A percentile compares a stretch with the other conserved stretches of the same genome.
phyloP scores from a whole-genome alignment of 2,329 filamentous ascomycete genomes.

The Sclerotinia subarctica region DNA sequence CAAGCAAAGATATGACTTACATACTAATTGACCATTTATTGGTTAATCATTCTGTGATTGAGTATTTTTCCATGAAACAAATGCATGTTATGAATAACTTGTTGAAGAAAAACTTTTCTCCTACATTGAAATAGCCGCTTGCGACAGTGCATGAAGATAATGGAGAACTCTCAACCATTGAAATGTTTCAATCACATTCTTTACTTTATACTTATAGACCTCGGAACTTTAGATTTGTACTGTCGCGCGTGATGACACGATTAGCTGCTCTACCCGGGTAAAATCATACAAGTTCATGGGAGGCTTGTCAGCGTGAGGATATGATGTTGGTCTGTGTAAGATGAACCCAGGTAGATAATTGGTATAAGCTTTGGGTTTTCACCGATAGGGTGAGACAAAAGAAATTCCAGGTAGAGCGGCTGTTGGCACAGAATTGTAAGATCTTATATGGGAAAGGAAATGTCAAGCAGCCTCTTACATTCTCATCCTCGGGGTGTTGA shows the following conservation, averaged over 20 bases:
- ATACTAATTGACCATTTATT: neutral
- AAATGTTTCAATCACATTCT: conserved; percentile 10
- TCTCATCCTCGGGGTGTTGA: neutral
- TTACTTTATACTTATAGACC: neutral
- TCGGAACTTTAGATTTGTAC: neutral
- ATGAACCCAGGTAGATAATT: neutral
- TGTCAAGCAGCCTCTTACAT: neutral
- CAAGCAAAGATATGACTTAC: neutral
- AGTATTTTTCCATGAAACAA: conserved; percentile 10
- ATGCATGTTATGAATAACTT: neutral
- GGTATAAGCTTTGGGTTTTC: conserved; percentile 5
- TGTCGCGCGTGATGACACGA: conserved; percentile 10
- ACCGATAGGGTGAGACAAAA: conserved; percentile 6
- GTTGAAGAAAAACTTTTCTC: neutral
- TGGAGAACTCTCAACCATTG: conserved; percentile 1
- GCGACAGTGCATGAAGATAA: neutral
- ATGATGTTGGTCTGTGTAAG: conserved; percentile 14
- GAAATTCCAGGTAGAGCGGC: conserved; percentile 3
- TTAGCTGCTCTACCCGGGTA: neutral
- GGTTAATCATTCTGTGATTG: conserved; percentile 6
- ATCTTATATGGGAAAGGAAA: neutral
- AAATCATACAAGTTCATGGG: neutral
- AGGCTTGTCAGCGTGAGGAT: neutral
- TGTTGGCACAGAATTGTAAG: neutral
- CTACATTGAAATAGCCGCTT: conserved; percentile 5